Evolutionary conservation across 1,284 basidiomycete genomes (phyloP).

Genomic region (Hymenochaete sp.): DNA sequence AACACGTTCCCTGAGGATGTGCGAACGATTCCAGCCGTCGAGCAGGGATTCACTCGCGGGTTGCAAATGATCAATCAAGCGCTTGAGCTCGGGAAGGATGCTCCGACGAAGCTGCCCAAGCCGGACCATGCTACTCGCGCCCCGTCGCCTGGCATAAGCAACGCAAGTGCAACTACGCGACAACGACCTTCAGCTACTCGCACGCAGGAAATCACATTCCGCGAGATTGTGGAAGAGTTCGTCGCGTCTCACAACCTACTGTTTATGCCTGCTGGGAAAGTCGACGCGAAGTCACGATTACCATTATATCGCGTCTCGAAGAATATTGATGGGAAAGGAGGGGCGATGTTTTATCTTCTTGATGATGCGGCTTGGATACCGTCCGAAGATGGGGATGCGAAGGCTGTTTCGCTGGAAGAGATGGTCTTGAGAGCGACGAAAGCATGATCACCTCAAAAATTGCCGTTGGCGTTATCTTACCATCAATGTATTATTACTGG

Average conservation of each 20-base stretch:
- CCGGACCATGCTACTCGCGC: slow-evolving; percentile 44
- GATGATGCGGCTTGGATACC: slow-evolving; percentile 84
- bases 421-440: slow-evolving; percentile 57
- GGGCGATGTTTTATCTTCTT: slow-evolving; percentile 74
- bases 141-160: slow-evolving; percentile 28
- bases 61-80: slow-evolving; percentile 91
- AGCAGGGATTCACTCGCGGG: slow-evolving; percentile 75
- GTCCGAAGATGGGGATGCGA: slow-evolving; percentile 38
- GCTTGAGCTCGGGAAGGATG: slow-evolving; percentile 72
- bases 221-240: slow-evolving; percentile 82
- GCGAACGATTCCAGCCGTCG: slow-evolving; percentile 53
- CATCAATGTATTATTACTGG: too few relatives aligned
- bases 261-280: slow-evolving; percentile 78
- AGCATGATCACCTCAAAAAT: slow-evolving; percentile 3
- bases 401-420: slow-evolving; percentile 56
- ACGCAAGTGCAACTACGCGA: slow-evolving; percentile 19
- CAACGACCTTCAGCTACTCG: slow-evolving; percentile 34
- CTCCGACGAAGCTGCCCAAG: slow-evolving; percentile 53
- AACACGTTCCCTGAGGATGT: slow-evolving; percentile 64
- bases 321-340: slow-evolving; percentile 74
- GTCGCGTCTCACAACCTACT: slow-evolving; percentile 79
- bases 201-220: slow-evolving; percentile 80
- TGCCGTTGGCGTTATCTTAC: too few relatives aligned
- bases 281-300: slow-evolving; percentile 76
- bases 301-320: slow-evolving; percentile 77